Conservation (phyloP, 495 filamentous ascomycete genomes). For the Aspergillus conjunctus region DNA sequence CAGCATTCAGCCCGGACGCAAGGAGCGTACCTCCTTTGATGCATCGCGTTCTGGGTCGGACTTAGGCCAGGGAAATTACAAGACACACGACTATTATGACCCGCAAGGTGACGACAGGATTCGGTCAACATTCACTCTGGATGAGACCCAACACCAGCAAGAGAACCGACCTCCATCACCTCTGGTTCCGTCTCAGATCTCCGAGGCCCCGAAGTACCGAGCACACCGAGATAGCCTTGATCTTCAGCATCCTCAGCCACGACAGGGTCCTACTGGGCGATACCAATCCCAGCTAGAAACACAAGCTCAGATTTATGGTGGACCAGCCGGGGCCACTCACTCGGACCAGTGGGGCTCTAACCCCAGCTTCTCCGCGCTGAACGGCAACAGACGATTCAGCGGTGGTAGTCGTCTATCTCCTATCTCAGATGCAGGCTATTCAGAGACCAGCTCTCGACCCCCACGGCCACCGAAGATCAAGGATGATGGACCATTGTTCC, state of each 20-base stretch:
- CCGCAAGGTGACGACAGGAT: conserved; percentile 71
- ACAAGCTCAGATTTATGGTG: conserved; percentile 70
- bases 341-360: conserved; percentile 76
- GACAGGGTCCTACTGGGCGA: conserved; percentile 76
- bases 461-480: conserved; percentile 57
- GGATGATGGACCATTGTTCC: conserved; percentile 54
- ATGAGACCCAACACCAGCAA: conserved; percentile 47
- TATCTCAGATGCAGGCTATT: conserved; percentile 55
- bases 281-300: conserved; percentile 80
- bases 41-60: conserved; percentile 74
- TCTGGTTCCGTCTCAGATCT: conserved; percentile 62
- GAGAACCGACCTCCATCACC: conserved; percentile 62
- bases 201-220: conserved; percentile 88
- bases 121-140: conserved; percentile 63
- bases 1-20: conserved; percentile 50
- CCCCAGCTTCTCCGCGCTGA: conserved; percentile 47
- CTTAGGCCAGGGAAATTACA: conserved; percentile 57
- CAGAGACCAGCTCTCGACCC: conserved; percentile 46
- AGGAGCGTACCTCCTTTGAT: conserved; percentile 56
- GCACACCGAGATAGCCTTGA: conserved; percentile 88
- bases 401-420: conserved; percentile 52
- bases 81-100: conserved; percentile 64
- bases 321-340: conserved; percentile 61
- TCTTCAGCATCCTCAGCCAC: conserved; percentile 87
- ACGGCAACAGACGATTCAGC: conserved; percentile 48